phyloP scores from a whole-genome alignment of 2,329 filamentous ascomycete genomes.

The Shiraia bambusicola region DNA sequence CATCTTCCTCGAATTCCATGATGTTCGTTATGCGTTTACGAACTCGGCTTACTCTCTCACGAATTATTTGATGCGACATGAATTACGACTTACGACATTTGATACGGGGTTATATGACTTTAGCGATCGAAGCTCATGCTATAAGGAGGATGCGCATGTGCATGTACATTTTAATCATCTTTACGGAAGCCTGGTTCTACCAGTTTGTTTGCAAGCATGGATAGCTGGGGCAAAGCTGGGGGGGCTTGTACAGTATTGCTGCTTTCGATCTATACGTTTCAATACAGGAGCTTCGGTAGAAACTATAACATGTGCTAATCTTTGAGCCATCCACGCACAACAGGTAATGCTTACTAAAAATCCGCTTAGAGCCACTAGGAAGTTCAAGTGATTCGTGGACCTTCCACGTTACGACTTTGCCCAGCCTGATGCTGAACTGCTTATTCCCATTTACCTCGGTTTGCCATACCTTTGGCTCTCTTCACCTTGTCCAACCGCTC shows the following conservation, averaged over 20 bases:
- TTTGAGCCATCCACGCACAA: too few species aligned
- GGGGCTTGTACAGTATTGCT: slow-evolving; percentile 26
- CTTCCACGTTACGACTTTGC: too few species aligned
- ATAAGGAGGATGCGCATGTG: slow-evolving; percentile 11
- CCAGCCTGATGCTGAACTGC: not conserved
- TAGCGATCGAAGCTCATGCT: slow-evolving; percentile 8
- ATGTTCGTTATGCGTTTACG: not conserved
- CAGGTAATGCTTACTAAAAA: too few species aligned
- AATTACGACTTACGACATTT: slow-evolving; percentile 19
- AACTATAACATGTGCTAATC: not conserved
- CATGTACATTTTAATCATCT: slow-evolving; percentile 14
- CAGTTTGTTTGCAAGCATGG: slow-evolving; percentile 21
- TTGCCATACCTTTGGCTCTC: slow-evolving; percentile 20
- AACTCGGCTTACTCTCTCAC: too few species aligned
- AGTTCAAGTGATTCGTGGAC: too few species aligned
- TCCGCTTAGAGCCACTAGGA: too few species aligned
- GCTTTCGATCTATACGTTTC: slow-evolving; percentile 13
- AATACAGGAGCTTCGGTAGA: slow-evolving; percentile 18
- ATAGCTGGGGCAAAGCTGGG: slow-evolving; percentile 14
- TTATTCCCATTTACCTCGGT: slow-evolving; percentile 23
- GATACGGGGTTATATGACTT: slow-evolving; percentile 17
- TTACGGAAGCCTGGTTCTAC: slow-evolving; percentile 11
- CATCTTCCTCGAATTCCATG: slow-evolving; percentile 7
- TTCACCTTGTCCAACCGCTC: slow-evolving; percentile 21
- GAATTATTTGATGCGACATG: slow-evolving; percentile 11